A percentile compares a stretch with the other conserved stretches of the same genome.
Conservation (phyloP, 306 rosid genomes). For the Trifolium subterraneum region DNA sequence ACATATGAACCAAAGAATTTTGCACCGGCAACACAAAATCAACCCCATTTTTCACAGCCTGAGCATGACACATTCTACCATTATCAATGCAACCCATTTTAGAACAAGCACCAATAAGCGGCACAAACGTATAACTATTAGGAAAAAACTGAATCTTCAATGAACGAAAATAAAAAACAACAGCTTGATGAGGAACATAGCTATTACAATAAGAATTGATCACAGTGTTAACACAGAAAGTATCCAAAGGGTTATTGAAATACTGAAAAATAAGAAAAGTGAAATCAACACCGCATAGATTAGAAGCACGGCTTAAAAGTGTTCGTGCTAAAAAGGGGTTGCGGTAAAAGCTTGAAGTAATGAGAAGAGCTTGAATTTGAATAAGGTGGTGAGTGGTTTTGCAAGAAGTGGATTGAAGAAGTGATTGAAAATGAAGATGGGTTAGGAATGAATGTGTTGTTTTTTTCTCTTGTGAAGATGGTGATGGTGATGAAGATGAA, state of each 20-base stretch:
- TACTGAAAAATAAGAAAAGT: conserved; percentile 50
- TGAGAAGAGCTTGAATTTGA: conserved; percentile 67
- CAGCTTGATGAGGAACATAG: conserved; percentile 44
- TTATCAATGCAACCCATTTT: conserved; percentile 51
- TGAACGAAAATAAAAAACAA: conserved; percentile 55
- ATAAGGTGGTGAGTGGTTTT: conserved; percentile 46
- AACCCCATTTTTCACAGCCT: conserved; percentile 67
- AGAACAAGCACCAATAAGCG: conserved; percentile 60
- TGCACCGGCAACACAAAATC: conserved; percentile 55
- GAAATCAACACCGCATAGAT: conserved; percentile 52
- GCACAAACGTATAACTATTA: conserved; percentile 62
- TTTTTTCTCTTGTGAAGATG: conserved; percentile 6
- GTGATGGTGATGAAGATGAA: conserved; percentile 4
- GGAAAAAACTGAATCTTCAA: conserved; percentile 53
- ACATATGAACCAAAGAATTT: conserved; percentile 74
- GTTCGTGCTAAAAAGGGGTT: conserved; percentile 66
- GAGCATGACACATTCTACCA: conserved; percentile 64
- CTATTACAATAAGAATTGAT: conserved; percentile 58
- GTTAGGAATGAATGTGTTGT: conserved; percentile 8
- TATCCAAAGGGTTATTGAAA: conserved; percentile 45
- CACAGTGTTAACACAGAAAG: conserved; percentile 65
- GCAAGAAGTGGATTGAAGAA: conserved; percentile 39
- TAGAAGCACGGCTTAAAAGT: conserved; percentile 58
- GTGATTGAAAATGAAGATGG: conserved; percentile 18
- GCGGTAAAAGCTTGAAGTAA: conserved; percentile 49